Conservation (phyloP, 1,284 basidiomycete species). For the Puccinia polysora region DNA sequence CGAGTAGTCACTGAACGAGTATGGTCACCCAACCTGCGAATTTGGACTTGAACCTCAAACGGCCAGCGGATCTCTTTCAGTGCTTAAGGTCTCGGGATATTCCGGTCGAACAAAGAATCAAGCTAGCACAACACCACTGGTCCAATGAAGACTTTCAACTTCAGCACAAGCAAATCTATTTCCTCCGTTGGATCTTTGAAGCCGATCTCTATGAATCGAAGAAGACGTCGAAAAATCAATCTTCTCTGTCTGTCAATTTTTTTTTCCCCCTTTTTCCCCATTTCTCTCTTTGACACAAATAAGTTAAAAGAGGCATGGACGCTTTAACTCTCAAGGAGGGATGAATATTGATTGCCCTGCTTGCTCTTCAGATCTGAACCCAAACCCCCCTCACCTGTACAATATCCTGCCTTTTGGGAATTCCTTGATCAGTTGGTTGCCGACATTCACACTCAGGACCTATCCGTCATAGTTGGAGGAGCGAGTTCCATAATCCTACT, state of each 20-base stretch:
- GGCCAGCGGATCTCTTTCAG: slow-evolving; percentile 19
- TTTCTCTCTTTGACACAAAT: background rate
- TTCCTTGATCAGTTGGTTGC: slow-evolving; percentile 16
- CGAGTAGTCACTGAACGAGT: too few species aligned
- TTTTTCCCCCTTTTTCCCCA: background rate
- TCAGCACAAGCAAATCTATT: slow-evolving; percentile 8
- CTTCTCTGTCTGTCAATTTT: background rate
- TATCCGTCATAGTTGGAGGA: background rate
- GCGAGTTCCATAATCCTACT: background rate
- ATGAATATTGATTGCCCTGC: background rate
- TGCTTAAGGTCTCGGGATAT: background rate
- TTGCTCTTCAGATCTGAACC: background rate
- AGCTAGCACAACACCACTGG: slow-evolving; percentile 13
- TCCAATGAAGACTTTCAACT: background rate
- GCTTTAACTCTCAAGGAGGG: too few species aligned
- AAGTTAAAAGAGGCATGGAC: too few species aligned
- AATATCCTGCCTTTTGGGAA: slow-evolving; percentile 16
- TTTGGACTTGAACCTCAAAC: too few species aligned
- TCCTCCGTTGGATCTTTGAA: slow-evolving; percentile 23
- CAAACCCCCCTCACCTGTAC: slow-evolving; percentile 12
- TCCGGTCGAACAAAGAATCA: slow-evolving; percentile 4
- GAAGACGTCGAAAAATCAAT: background rate
- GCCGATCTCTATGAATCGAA: slow-evolving; percentile 7
- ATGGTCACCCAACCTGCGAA: too few species aligned
- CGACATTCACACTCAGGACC: slow-evolving; percentile 4